Percentiles rank a stretch among this genome's conserved stretches.
Evolutionary conservation across 2,329 filamentous ascomycete species (phyloP).

Genomic region (Albophoma yamanashiensis): DNA sequence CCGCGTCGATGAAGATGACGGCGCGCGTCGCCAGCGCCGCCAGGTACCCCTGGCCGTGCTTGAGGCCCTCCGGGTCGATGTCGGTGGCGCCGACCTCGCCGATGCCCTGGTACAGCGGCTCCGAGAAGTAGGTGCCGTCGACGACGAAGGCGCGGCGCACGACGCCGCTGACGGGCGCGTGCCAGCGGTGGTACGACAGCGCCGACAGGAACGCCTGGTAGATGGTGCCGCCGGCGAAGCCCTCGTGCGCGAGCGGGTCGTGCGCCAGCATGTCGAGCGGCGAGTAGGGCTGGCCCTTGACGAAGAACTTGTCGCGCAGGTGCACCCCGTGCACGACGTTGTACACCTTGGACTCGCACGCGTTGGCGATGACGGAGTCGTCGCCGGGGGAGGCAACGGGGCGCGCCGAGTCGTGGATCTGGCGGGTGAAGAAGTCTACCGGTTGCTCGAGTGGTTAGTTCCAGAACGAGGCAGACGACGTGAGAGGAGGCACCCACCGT

Average conservation of each 20-base stretch:
- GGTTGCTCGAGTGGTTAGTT: not conserved
- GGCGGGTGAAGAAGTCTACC: conserved; percentile 52
- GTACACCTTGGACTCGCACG: conserved; percentile 54
- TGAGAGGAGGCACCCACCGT: conserved; percentile 28
- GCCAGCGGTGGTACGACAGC: conserved; percentile 63
- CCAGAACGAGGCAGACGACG: too few relatives aligned
- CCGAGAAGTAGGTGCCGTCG: conserved; percentile 59
- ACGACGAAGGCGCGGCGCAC: conserved; percentile 46
- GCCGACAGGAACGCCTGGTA: conserved; percentile 63
- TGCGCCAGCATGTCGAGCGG: conserved; percentile 51
- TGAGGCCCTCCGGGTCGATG: conserved; percentile 32
- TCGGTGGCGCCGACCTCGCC: conserved; percentile 15
- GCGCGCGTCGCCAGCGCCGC: conserved; percentile 58
- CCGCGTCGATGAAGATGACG: conserved; percentile 60
- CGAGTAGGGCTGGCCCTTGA: conserved; percentile 60
- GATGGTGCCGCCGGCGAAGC: conserved; percentile 52
- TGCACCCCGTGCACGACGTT: conserved; percentile 38
- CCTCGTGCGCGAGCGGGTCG: conserved; percentile 35
- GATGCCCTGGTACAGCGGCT: conserved; percentile 31
- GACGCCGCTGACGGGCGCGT: conserved; percentile 54
- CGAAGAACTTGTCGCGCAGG: conserved; percentile 53
- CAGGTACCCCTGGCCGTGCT: conserved; percentile 53
- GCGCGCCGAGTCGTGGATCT: conserved; percentile 39
- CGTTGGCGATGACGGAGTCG: conserved; percentile 43
- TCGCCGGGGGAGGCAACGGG: conserved; percentile 49